phyloP scores from a whole-genome alignment of 768 basidiomycete species.

The Russula dissimulans region DNA sequence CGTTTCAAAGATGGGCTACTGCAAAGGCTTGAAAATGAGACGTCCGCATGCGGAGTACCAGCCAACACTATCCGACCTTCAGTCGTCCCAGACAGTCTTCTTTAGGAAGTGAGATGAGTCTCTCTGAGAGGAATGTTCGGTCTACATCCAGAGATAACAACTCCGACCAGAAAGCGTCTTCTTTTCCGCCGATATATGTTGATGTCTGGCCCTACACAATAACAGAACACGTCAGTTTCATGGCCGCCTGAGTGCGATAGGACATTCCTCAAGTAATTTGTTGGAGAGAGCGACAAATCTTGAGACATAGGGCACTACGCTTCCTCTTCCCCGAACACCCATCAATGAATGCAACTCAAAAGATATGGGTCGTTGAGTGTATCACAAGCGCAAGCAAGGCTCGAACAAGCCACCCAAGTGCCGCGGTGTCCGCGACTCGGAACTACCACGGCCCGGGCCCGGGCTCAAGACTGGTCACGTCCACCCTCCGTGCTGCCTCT shows the following conservation, averaged over 20 bases:
- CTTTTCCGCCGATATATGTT: constrained; percentile 36
- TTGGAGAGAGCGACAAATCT: constrained; percentile 40
- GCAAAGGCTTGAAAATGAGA: constrained; percentile 17
- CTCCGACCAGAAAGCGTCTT: constrained; percentile 43
- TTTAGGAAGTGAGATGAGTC: constrained; percentile 36
- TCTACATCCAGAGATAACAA: constrained; percentile 47
- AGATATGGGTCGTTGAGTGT: no score
- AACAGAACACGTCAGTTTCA: not conserved
- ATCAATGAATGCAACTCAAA: not conserved
- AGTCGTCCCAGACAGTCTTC: constrained; percentile 39
- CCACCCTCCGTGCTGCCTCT: no score
- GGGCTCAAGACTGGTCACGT: no score
- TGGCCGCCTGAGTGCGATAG: not conserved
- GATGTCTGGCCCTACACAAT: constrained; percentile 33
- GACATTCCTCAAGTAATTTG: constrained; percentile 39
- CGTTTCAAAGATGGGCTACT: constrained; percentile 42
- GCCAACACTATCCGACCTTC: constrained; percentile 36
- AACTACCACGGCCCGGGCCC: no score
- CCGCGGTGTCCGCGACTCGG: no score
- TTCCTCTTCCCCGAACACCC: constrained; percentile 1
- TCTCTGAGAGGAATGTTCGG: constrained; percentile 33
- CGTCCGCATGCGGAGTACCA: not conserved
- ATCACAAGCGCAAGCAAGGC: no score
- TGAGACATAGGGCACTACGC: constrained; percentile 29
- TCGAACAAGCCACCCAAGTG: no score